phyloP scores from a whole-genome alignment of 345 rosid genomes.

The Eucalyptus paniculata region DNA sequence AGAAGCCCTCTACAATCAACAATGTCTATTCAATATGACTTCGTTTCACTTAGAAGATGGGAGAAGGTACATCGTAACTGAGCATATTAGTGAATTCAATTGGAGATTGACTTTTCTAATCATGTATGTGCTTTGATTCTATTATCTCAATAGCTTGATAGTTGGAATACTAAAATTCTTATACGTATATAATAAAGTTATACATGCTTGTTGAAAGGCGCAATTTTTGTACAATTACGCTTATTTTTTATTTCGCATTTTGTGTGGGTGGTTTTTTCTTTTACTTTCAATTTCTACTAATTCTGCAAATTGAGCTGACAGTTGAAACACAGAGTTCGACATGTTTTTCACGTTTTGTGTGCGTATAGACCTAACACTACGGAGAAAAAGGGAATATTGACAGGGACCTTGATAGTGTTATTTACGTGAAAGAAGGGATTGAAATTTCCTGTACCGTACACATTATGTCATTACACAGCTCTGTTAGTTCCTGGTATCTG shows the following conservation, averaged over 20 bases:
- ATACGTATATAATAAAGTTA: too few relatives aligned
- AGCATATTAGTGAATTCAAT: neutral
- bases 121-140: neutral
- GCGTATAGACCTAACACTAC: neutral
- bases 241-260: too few relatives aligned
- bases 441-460: too few relatives aligned
- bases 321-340: neutral
- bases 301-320: neutral
- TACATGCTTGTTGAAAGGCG: neutral
- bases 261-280: too few relatives aligned
- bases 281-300: neutral
- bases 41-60: neutral
- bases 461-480: neutral
- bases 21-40: too few relatives aligned
- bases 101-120: neutral
- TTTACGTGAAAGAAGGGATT: too few relatives aligned
- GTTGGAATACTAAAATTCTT: neutral
- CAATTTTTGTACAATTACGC: neutral
- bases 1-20: too few relatives aligned
- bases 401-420: too few relatives aligned
- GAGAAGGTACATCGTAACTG: fast-evolving
- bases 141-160: neutral
- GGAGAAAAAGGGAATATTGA: neutral
- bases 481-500: neutral
- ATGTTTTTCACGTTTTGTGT: neutral